Percentiles rank a stretch among this genome's conserved stretches.
phyloP scores from a whole-genome alignment of 495 filamentous ascomycete species.

The Gamarada debralockiae region DNA sequence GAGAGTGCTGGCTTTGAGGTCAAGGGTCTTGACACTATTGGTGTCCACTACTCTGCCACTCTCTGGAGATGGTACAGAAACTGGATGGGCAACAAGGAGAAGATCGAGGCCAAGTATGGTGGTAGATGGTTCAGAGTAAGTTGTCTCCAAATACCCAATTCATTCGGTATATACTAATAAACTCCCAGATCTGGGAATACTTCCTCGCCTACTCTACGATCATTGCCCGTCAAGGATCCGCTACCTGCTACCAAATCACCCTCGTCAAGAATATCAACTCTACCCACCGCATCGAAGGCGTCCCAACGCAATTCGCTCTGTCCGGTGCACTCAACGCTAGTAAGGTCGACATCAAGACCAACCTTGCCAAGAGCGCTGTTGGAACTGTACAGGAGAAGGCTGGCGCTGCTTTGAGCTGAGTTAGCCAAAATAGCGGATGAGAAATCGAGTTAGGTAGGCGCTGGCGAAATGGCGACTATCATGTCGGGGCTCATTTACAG shows the following conservation, averaged over 20 bases:
- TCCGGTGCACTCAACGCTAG: slow-evolving; percentile 58
- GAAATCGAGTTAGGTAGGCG: no score
- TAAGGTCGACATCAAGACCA: slow-evolving; percentile 34
- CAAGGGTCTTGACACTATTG: slow-evolving; percentile 79
- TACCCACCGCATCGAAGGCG: slow-evolving; percentile 87
- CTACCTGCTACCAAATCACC: slow-evolving; percentile 94
- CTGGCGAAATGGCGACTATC: no score
- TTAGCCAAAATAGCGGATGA: no score
- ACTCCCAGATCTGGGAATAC: slow-evolving; percentile 91
- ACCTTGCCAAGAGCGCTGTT: slow-evolving; percentile 29
- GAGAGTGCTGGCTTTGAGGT: slow-evolving; percentile 77
- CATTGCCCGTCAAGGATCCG: slow-evolving; percentile 85
- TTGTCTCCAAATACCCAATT: slow-evolving; percentile 14
- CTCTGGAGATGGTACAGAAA: slow-evolving; percentile 99
- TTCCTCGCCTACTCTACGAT: slow-evolving; percentile 96
- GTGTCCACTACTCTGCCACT: slow-evolving; percentile 96
- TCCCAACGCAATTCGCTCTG: slow-evolving; percentile 70
- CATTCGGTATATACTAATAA: slow-evolving; percentile 9
- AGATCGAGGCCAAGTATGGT: slow-evolving; percentile 94
- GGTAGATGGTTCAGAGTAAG: slow-evolving; percentile 92
- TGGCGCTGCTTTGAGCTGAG: no score
- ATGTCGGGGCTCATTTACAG: no score
- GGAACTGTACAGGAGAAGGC: not conserved
- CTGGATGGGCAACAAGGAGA: slow-evolving; percentile 94
- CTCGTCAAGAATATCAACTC: slow-evolving; percentile 98